Evolutionary conservation across 306 rosid species (phyloP).

Genomic region (Fragaria vesca): DNA sequence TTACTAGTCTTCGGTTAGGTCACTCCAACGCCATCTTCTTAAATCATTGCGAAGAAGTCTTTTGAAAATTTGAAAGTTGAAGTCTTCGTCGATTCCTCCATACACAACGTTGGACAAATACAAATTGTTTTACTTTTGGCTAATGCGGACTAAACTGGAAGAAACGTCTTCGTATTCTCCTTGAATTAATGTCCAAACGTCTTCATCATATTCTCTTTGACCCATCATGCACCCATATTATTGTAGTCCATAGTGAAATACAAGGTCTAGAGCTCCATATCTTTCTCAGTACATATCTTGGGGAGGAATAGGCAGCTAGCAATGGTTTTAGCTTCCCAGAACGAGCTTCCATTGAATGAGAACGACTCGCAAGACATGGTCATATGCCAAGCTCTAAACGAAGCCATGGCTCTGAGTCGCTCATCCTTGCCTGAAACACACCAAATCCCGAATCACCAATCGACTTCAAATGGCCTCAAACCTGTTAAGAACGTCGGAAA

Average conservation of each 20-base stretch:
- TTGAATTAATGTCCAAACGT: neutral
- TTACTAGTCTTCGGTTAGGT: neutral
- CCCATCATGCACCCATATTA: conserved; percentile 23
- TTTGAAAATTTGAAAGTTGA: neutral
- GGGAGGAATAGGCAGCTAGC: conserved; percentile 2
- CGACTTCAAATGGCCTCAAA: conserved; percentile 26
- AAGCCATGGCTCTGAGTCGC: conserved; percentile 38
- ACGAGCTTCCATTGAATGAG: conserved; percentile 77
- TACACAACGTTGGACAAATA: neutral
- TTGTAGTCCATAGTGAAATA: conserved; percentile 23
- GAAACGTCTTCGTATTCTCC: neutral
- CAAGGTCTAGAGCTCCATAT: neutral
- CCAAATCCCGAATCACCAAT: conserved; percentile 7
- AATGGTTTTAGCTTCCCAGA: conserved; percentile 51
- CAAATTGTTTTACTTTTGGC: neutral
- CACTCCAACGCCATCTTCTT: neutral
- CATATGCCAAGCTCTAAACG: conserved; percentile 73
- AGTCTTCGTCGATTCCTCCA: neutral
- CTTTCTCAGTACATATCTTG: neutral
- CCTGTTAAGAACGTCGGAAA: conserved; percentile 39
- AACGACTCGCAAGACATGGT: conserved; percentile 91
- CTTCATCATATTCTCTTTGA: neutral
- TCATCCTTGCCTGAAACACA: conserved; percentile 30
- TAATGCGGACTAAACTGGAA: neutral
- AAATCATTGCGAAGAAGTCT: neutral